Evolutionary conservation across 805 yeast genomes (phyloP).

Genomic region (Myxozyma sirexii): DNA sequence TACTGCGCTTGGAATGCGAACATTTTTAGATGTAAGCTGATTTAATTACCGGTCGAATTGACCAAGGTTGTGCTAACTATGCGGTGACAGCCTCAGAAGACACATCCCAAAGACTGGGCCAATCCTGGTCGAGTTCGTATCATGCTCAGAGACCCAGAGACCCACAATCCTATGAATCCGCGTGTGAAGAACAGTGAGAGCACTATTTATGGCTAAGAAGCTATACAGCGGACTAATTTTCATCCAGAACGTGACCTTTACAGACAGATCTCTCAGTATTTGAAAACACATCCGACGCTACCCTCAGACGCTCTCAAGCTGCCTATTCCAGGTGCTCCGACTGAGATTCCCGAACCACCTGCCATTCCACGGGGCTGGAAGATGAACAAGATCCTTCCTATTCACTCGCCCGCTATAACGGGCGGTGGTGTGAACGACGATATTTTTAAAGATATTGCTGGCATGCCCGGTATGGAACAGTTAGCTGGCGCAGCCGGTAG

Average conservation of each 20-base stretch:
- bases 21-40: slow-evolving; percentile 45
- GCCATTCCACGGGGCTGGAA: slow-evolving; percentile 84
- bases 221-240: not conserved
- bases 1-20: slow-evolving; percentile 44
- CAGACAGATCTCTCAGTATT: slow-evolving; percentile 59
- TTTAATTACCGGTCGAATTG: not conserved
- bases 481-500: slow-evolving; percentile 30
- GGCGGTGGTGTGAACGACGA: slow-evolving; percentile 78
- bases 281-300: slow-evolving; percentile 71
- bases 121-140: slow-evolving; percentile 96
- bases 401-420: slow-evolving; percentile 75
- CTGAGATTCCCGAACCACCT: slow-evolving; percentile 47
- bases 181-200: slow-evolving; percentile 47
- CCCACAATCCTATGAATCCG: slow-evolving; percentile 41
- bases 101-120: slow-evolving; percentile 96
- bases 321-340: slow-evolving; percentile 46
- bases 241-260: slow-evolving; percentile 60
- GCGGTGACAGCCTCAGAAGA: slow-evolving; percentile 65
- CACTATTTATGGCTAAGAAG: not conserved
- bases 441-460: slow-evolving; percentile 34
- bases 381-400: slow-evolving; percentile 87
- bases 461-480: slow-evolving; percentile 37
- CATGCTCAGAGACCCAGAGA: slow-evolving; percentile 57
- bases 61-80: slow-evolving; percentile 30
- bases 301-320: slow-evolving; percentile 54